Evolutionary conservation across 129 eudicot species (phyloP).

Genomic region (Lonicera japonica): DNA sequence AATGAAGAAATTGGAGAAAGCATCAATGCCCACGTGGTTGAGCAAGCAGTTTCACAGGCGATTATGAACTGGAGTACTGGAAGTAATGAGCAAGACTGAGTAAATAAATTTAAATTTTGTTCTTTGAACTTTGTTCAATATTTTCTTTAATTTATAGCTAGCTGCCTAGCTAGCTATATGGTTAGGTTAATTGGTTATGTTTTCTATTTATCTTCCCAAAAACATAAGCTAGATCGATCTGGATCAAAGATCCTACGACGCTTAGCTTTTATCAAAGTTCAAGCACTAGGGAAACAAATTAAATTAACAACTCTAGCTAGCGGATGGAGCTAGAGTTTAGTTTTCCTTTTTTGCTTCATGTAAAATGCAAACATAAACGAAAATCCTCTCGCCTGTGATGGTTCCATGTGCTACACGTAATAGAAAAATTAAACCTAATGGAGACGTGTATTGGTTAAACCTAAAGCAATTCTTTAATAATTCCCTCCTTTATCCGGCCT

Average conservation of each 20-base stretch:
- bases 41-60: constrained; percentile 63
- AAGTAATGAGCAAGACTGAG: constrained; percentile 34
- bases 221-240: background rate
- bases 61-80: constrained; percentile 66
- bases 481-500: too few species aligned
- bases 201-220: background rate
- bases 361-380: background rate
- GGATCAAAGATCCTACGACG: constrained; percentile 4
- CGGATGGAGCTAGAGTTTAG: too few species aligned
- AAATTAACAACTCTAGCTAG: too few species aligned
- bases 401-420: too few species aligned
- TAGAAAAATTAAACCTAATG: too few species aligned
- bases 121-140: background rate
- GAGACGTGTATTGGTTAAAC: too few species aligned
- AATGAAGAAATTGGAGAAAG: constrained; percentile 49
- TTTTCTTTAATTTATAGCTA: background rate
- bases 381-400: too few species aligned
- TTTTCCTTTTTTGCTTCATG: too few species aligned
- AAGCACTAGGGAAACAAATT: background rate
- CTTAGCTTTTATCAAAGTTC: background rate
- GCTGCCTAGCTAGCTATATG: background rate
- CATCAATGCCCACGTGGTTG: constrained; percentile 58
- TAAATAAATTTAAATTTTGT: constrained; percentile 7
- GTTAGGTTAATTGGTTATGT: background rate
- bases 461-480: too few species aligned